Evolutionary conservation across 2,329 filamentous ascomycete genomes (phyloP).

Genomic region (Pestalotiopsis sp.): DNA sequence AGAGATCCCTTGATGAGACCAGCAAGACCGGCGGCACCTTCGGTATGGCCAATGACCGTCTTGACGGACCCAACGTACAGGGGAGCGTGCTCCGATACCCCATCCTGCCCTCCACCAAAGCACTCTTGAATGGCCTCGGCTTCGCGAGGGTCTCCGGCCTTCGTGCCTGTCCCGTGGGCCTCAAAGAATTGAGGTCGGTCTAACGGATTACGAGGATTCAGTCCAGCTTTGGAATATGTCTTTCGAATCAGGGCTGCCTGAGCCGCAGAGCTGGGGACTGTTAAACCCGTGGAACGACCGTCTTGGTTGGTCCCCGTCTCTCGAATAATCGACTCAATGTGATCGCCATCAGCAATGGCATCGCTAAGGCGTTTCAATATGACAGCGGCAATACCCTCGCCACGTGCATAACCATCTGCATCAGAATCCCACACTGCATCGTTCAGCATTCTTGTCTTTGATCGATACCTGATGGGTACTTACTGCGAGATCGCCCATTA

Average conservation of each 20-base stretch:
- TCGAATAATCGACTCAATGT: constrained; percentile 38
- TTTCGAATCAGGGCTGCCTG: constrained; percentile 35
- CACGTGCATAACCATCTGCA: constrained; percentile 54
- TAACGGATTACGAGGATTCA: constrained; percentile 12
- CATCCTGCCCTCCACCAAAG: neutral
- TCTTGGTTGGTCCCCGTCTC: constrained; percentile 39
- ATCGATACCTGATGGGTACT: no score
- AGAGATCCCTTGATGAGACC: constrained; percentile 15
- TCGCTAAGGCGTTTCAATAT: constrained; percentile 47
- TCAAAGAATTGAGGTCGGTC: constrained; percentile 27
- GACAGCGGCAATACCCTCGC: constrained; percentile 46
- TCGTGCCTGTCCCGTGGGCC: constrained; percentile 31
- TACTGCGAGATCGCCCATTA: neutral
- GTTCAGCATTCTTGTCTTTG: no score
- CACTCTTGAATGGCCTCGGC: constrained; percentile 16
- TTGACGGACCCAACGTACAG: constrained; percentile 17
- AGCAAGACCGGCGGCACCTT: constrained; percentile 16
- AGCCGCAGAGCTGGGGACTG: constrained; percentile 30
- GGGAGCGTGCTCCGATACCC: neutral
- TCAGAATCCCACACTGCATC: constrained; percentile 32
- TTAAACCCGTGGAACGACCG: constrained; percentile 31
- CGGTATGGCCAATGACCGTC: constrained; percentile 17
- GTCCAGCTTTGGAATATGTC: constrained; percentile 26
- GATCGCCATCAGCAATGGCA: constrained; percentile 48
- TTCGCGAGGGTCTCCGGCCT: constrained; percentile 43